Percentiles rank a stretch among this genome's conserved stretches.
These are phyloP conservation scores for Diaporthe longicolla DNA, from an alignment of 2,329 filamentous ascomycete genomes.

Conservation along the genomic window DNA sequence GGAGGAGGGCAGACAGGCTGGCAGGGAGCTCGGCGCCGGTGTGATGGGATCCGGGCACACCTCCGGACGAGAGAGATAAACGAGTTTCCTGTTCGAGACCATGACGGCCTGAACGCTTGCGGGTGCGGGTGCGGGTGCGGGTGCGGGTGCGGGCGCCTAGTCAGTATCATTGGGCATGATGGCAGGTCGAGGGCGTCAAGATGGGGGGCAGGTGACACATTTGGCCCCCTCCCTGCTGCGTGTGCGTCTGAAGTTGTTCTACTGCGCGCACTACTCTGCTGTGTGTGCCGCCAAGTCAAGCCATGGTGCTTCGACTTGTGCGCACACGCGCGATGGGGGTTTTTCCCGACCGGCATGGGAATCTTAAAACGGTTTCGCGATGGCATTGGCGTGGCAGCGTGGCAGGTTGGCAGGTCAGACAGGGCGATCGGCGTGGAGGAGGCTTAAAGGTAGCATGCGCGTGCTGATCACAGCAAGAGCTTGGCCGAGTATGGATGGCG, in stretches of 20 bases:
- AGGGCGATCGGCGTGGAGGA: slow-evolving; percentile 24
- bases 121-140: slow-evolving; percentile 8
- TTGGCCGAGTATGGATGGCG: slow-evolving; percentile 24
- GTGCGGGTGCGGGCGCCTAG: slow-evolving; percentile 18
- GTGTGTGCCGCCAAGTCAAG: neutral
- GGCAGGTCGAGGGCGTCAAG: neutral
- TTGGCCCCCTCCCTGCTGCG: slow-evolving; percentile 1
- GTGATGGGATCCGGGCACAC: slow-evolving; percentile 16
- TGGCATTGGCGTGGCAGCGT: neutral
- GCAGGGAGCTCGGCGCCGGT: slow-evolving; percentile 25
- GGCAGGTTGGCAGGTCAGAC: slow-evolving; percentile 1
- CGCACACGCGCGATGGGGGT: slow-evolving; percentile 1
- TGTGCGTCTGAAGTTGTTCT: too few species aligned
- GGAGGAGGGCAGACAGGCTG: neutral
- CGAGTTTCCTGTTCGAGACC: slow-evolving; percentile 21
- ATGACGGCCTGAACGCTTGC: neutral
- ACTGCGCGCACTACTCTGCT: neutral
- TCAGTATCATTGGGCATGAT: slow-evolving; percentile 19
- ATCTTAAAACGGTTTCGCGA: neutral
- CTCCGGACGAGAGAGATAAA: slow-evolving; percentile 17
- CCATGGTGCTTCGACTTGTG: neutral
- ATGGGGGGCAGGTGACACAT: slow-evolving; percentile 33
- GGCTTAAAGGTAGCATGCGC: slow-evolving; percentile 34
- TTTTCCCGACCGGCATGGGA: slow-evolving; percentile 28
- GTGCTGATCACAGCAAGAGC: slow-evolving; percentile 27